Base-by-base conservation (phyloP, 768 basidiomycete genomes). In the Astraeus odoratus region DNA sequence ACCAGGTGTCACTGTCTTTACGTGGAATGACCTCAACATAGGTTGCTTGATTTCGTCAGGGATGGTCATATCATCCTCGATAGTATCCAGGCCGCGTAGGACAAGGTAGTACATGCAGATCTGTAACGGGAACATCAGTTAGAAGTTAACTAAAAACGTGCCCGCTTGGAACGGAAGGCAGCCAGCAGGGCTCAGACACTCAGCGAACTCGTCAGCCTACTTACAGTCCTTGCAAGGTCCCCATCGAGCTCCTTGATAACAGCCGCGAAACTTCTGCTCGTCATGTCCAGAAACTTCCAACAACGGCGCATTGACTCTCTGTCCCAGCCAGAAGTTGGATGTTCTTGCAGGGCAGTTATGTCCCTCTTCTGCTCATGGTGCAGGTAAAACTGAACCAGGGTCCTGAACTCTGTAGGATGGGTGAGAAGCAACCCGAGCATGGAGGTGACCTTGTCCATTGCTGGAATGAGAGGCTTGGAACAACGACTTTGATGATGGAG, bases 21-120 rank as follows among this genome's bases (percentile, higher is more conserved):
- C 64, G 68, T 94, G 84, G 67, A 97, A 93, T 1, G 78, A 67
- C 8, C 89, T 80, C 26, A 99, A 73, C 23, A 97, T 57, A 3
- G 89, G 84, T 43, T 92, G 88, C 61, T 99, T 99, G 55, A 83
- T 64, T 15, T 79, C 69, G 64, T 92, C 89, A 1, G 88, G 75
- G 46, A 99, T 78, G 0, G 92, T 88, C 93, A 97, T 97, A 69
- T 99, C 95, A 64, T 99, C 95, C 64, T 98, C 95, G 51, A 99
- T 79, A 4, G 95, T 99, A 64, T 99, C 95, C n/a, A 97, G 72
- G 5, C 81, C 96, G 18, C 95, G 81, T 5, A 99, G 75, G 5
- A 94, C 86, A 34, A 99, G 78, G 66, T 98, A 99, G 66, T 96
- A 98, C 48, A 98, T 66, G 63, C 88, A 92, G 52, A 97, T 83